Conservation (phyloP, 306 rosid genomes). For the Cucurbita argyrosperma region DNA sequence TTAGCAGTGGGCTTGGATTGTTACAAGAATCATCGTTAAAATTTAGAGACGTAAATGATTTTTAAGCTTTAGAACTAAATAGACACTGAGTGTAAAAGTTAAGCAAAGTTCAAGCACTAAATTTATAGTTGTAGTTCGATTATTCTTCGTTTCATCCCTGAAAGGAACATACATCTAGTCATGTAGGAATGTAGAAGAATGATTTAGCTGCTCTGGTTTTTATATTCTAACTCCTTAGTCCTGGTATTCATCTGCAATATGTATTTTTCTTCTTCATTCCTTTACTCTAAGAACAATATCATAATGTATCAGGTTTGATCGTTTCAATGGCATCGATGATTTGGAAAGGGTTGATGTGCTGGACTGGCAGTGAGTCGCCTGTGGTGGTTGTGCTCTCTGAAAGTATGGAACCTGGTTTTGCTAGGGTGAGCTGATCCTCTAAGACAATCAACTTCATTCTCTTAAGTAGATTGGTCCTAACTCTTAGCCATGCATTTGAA, state of each 20-base stretch:
- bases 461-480: background rate
- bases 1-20: too few relatives aligned
- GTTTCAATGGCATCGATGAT: slow-evolving; percentile 48
- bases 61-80: background rate
- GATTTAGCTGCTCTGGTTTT: background rate
- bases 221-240: background rate
- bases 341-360: slow-evolving; percentile 60
- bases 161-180: background rate
- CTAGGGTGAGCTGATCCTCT: slow-evolving; percentile 31
- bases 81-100: background rate
- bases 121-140: background rate
- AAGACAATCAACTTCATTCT: background rate
- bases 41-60: background rate
- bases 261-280: background rate
- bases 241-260: background rate
- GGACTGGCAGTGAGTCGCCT: slow-evolving; percentile 68
- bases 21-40: background rate
- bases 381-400: slow-evolving; percentile 67
- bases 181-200: background rate
- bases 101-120: background rate
- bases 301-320: slow-evolving; percentile 37
- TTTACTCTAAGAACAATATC: background rate
- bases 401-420: slow-evolving; percentile 90
- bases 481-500: background rate
- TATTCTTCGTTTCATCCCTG: background rate